Evolutionary conservation across 106 monocot genomes (phyloP).

Genomic region (Posidonia australis): DNA sequence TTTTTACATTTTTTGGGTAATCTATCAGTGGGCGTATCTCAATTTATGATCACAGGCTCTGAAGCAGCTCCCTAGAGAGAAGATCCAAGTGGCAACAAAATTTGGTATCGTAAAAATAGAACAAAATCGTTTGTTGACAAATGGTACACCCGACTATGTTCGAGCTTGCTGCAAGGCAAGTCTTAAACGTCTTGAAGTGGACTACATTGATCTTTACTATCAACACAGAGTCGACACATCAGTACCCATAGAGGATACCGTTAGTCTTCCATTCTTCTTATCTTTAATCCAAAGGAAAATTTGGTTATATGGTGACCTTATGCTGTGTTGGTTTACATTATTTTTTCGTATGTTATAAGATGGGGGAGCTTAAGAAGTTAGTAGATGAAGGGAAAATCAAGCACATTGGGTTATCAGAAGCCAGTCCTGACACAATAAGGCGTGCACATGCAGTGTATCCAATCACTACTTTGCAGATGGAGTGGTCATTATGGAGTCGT

Average conservation of each 20-base stretch:
- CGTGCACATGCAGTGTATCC: slow-evolving; percentile 10
- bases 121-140: too few species aligned
- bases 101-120: slow-evolving; percentile 34
- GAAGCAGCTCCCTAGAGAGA: too few species aligned
- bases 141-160: slow-evolving; percentile 48
- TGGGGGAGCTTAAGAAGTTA: too few species aligned
- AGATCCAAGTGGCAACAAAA: slow-evolving; percentile 26
- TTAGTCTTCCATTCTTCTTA: slow-evolving; percentile 8
- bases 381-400: background rate
- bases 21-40: too few species aligned
- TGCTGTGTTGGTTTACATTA: background rate
- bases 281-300: too few species aligned
- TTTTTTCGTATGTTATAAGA: background rate
- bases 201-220: slow-evolving; percentile 57
- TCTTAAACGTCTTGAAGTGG: slow-evolving; percentile 33
- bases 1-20: too few species aligned
- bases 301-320: too few species aligned
- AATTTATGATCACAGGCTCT: too few species aligned
- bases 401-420: slow-evolving; percentile 3
- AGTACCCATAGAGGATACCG: slow-evolving; percentile 53
- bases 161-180: slow-evolving; percentile 41
- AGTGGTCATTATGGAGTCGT: slow-evolving; percentile 55
- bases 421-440: slow-evolving; percentile 3
- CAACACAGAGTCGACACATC: slow-evolving; percentile 43
- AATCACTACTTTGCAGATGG: slow-evolving; percentile 11